Evolutionary conservation across 2,329 filamentous ascomycete species (phyloP).

Genomic region (Coniochaeta pulveracea): DNA sequence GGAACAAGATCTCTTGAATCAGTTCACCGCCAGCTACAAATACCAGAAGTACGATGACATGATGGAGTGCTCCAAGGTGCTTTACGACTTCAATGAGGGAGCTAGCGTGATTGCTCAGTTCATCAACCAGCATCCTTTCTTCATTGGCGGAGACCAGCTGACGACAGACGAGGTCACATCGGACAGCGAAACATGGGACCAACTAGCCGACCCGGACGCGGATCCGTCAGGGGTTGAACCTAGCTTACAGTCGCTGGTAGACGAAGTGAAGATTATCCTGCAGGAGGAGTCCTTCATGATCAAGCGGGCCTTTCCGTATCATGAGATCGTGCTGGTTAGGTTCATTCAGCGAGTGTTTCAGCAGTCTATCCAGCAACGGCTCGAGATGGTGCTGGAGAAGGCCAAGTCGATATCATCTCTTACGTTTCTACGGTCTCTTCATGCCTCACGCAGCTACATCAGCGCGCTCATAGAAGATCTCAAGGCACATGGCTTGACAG

Average conservation of each 20-base stretch:
- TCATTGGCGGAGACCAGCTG: conserved; percentile 90
- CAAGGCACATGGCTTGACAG: conserved; percentile 87
- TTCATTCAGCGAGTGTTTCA: conserved; percentile 96
- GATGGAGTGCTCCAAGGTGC: conserved; percentile 89
- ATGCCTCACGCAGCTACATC: conserved; percentile 85
- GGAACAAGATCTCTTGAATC: conserved; percentile 88
- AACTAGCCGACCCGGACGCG: conserved; percentile 84
- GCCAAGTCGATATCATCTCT: conserved; percentile 84
- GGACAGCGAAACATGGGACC: conserved; percentile 75
- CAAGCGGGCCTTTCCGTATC: conserved; percentile 89
- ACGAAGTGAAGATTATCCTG: conserved; percentile 90
- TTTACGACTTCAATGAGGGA: conserved; percentile 93
- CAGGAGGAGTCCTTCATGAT: conserved; percentile 97
- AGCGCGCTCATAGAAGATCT: conserved; percentile 80
- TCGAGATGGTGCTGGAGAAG: conserved; percentile 94
- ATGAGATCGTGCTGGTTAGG: conserved; percentile 84
- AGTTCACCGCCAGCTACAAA: conserved; percentile 95
- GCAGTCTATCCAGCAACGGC: conserved; percentile 89
- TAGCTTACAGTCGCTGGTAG: conserved; percentile 80
- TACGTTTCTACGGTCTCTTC: conserved; percentile 81
- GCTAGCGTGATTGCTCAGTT: conserved; percentile 91
- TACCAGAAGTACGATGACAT: conserved; percentile 95
- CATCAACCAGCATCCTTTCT: conserved; percentile 98
- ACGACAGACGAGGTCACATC: conserved; percentile 74
- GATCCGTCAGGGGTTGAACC: conserved; percentile 87